A percentile compares a stretch with the other conserved stretches of the same genome.
Conservation (phyloP, 805 yeast species). For the Priceomyces melissophilus region DNA sequence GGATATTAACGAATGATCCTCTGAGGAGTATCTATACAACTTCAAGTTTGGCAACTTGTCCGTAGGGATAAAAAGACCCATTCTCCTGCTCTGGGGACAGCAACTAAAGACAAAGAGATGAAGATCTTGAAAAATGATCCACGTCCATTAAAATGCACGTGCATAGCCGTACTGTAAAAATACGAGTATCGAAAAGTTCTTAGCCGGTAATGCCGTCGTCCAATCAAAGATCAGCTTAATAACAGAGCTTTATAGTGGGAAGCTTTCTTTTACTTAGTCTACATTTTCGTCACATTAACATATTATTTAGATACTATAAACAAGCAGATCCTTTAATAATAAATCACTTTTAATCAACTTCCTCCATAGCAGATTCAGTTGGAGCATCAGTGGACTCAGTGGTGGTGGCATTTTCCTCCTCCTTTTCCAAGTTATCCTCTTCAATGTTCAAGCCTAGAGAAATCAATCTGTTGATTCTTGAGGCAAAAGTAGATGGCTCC, state of each 20-base stretch:
- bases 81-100: constrained; percentile 16
- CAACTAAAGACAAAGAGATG: no score
- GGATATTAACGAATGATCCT: constrained; percentile 77
- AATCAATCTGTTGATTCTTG: constrained; percentile 97
- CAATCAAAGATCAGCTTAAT: no score
- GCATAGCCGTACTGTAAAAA: no score
- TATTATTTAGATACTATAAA: no score
- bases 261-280: no score
- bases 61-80: constrained; percentile 67
- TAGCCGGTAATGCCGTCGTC: no score
- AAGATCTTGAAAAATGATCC: no score
- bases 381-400: constrained; percentile 55
- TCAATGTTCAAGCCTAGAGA: constrained; percentile 98
- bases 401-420: constrained; percentile 47
- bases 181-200: no score
- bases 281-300: no score
- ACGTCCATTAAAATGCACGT: no score
- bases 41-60: constrained; percentile 49
- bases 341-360: constrained; percentile 69
- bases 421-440: constrained; percentile 62
- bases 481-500: constrained; percentile 96
- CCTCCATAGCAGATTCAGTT: constrained; percentile 97
- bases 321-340: not conserved
- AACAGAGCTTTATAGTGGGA: no score
- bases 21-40: constrained; percentile 66